Base-by-base conservation (phyloP, 345 rosid genomes). In the Euphorbia peplus region DNA sequence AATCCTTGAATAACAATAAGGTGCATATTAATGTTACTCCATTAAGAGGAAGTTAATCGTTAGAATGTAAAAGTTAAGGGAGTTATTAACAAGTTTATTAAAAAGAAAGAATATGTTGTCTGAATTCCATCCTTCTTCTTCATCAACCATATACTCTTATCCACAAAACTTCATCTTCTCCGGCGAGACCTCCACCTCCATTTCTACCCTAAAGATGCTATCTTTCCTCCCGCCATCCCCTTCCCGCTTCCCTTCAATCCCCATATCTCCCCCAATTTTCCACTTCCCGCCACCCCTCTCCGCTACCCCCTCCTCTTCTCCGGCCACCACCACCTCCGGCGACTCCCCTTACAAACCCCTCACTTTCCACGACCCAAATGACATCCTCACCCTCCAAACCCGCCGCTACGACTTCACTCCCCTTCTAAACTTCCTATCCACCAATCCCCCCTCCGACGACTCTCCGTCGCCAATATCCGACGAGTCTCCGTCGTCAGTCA, bases 381-480 rank as follows among this genome's bases (percentile, higher is more conserved):
- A 54, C 64, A 66, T 77, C 26, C 83, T 84, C 41, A 61, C 85
- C 11, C 79, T 79, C 14, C 84, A 82, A 57, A 77, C 69, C 72
- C 82, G 80, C 50, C 93, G 87, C 42, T 90, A 88, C 73, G 96
- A 95, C 84, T 95, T 95, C 84, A 52, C 87, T 79, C 99, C 97
- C 2, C 93, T 91, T 41, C 89, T 95, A 48, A 28, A 79, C 30
- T 90, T 75, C 75, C 88, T 95, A 68, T 80, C 97, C 24, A 64
- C 67, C 54, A 41, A 60, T 11, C 53, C 78, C n/a, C 65, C 70
- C 37, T 67, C 79, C 21, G 67, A 52, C 5, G 71, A 72, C 5
- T 63, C 84, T 1, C 68, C 65, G 2, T 65, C 84, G 4, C 83
- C 91, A 13, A 56, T 80, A 7, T 80, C 77, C n/a, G 28, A 74